Percentiles rank a stretch among this genome's conserved stretches.
These are phyloP conservation scores for Begonia peltatifolia DNA, from an alignment of 306 rosid genomes.

Conservation along the genomic window DNA sequence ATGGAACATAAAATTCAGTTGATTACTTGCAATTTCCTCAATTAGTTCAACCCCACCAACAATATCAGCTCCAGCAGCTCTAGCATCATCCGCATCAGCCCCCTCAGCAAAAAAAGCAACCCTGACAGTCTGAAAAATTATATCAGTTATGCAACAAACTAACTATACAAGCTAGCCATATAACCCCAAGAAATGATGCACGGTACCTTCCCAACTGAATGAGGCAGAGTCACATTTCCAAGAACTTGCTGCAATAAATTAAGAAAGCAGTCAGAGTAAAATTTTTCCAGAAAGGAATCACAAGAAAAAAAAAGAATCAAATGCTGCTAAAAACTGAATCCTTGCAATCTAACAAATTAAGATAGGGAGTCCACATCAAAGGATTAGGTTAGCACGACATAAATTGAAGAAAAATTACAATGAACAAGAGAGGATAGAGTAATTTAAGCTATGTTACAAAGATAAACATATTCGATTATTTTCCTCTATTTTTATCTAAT, in stretches of 20 bases:
- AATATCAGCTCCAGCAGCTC: conserved; percentile 95
- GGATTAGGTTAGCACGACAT: no score
- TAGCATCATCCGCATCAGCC: conserved; percentile 91
- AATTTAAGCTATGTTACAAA: no score
- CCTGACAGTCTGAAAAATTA: conserved; percentile 54
- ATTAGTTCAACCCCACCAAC: conserved; percentile 96
- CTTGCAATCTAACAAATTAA: no score
- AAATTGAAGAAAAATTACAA: no score
- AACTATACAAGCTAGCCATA: conserved; percentile 11
- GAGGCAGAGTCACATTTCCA: conserved; percentile 83
- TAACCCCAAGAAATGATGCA: conserved; percentile 1
- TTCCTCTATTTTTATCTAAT: no score
- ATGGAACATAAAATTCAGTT: not conserved
- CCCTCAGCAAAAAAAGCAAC: conserved; percentile 99
- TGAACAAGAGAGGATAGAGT: no score
- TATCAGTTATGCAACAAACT: conserved; percentile 22
- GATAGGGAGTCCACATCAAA: no score
- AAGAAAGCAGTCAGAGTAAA: conserved; percentile 2
- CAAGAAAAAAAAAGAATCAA: not conserved
- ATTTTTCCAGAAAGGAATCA: not conserved
- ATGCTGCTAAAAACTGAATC: not conserved
- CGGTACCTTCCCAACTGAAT: conserved; percentile 84
- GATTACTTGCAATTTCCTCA: conserved; percentile 70
- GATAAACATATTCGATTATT: no score
- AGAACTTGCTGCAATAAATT: conserved; percentile 75